These are phyloP conservation scores for Camelina sativa DNA, from an alignment of 345 rosid species.

Conservation along the genomic window DNA sequence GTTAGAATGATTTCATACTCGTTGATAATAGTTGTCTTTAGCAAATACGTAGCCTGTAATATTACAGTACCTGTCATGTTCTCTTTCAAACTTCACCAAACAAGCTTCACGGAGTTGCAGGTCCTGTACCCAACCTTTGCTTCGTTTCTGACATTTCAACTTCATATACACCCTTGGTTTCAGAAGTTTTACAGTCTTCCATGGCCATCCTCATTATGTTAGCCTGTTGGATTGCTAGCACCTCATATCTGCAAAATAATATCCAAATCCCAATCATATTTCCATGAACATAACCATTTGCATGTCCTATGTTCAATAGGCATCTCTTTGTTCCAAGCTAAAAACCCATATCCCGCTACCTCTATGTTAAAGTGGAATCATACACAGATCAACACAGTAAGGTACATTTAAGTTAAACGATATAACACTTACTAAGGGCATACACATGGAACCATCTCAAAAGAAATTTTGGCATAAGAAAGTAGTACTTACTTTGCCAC, in stretches of 20 bases:
- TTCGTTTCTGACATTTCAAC: slow-evolving; percentile 49
- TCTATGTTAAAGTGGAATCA: slow-evolving; percentile 3
- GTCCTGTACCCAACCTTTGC: slow-evolving; percentile 10
- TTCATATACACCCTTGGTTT: slow-evolving; percentile 34
- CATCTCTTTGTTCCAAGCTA: neutral
- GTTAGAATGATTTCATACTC: neutral
- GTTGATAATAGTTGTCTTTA: neutral
- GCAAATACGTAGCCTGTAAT: neutral
- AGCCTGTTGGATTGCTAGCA: slow-evolving; percentile 45
- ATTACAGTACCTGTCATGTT: slow-evolving; percentile 15
- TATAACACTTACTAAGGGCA: neutral
- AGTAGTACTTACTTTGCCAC: slow-evolving; percentile 63
- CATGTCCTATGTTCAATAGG: neutral
- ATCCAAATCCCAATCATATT: neutral
- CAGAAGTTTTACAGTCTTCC: slow-evolving; percentile 24
- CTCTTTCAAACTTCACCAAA: neutral
- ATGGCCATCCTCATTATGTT: slow-evolving; percentile 30
- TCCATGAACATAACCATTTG: neutral
- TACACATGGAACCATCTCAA: slow-evolving; percentile 11
- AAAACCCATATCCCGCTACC: neutral
- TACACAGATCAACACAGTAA: neutral
- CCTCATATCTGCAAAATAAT: slow-evolving; percentile 38
- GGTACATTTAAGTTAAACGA: neutral
- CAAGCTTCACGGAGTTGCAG: slow-evolving; percentile 34
- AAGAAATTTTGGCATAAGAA: neutral